Evolutionary conservation across 2,329 filamentous ascomycete species (phyloP), one percentile per base, ranked within the genome.

Genomic region (Aspergillus spinulosporus): DNA sequence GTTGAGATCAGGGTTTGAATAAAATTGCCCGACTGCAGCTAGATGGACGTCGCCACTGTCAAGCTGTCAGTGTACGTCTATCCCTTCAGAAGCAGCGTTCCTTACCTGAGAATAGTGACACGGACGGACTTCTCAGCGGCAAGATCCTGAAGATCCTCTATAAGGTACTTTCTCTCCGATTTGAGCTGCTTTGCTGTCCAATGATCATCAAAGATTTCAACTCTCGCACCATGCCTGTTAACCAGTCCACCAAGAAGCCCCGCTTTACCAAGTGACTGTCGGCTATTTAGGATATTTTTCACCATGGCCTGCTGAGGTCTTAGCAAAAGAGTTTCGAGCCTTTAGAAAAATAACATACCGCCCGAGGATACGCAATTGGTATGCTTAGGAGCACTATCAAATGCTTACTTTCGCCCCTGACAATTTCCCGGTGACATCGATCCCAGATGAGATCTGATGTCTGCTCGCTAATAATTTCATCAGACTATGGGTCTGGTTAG

Each of bases 111-210:
- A 59, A 99, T 91, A 0, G 93, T 97, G 50, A 99, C 81, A 43
- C 94, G 88, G 49, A 97, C 84, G 11, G 91, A 96, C 72, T 96
- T 96, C 71, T 94, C 91, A 21, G 90, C 91, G 6, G 95, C 92
- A 57, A 99, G 81, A 66, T 96, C 91, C 73, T 99, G 95, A 28
- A 99, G 78, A 66, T 97, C 92, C 69, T 94, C 89, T 40, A 99
- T 85, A 60, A 97, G 81, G 73, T 90, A 88, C 60, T 87, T 90
- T 50, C 94, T 86, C 74, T 99, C 94, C 29, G 85, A 82, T 71
- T 97, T 99, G 77, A 97, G 92, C 68, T 92, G 90, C 70, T 91
- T 96, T 39, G 93, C 90, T 0, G 93, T 97, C 94, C 94, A 99
- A 70, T 99, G 93, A 72, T 97, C 94, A 69, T 97, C 93, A 7